Conservation (phyloP, 805 yeast species). For the Scheffersomyces stipitis region DNA sequence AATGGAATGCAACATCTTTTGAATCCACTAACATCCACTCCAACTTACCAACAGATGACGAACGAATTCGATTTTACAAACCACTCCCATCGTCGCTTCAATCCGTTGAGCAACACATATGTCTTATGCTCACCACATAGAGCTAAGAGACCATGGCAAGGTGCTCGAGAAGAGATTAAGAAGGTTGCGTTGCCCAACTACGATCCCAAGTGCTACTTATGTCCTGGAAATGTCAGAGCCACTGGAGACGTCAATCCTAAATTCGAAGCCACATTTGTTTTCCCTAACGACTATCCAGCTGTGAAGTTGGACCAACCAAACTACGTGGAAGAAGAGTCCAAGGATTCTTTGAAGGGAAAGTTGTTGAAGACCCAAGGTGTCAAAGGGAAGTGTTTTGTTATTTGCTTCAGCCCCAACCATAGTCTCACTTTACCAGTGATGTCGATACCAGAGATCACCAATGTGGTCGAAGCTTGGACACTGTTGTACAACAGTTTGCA, state of each 20-base stretch:
- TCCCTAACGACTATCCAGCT: slow-evolving; percentile 71
- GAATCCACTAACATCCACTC: slow-evolving; percentile 21
- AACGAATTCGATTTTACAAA: slow-evolving; percentile 48
- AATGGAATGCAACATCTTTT: slow-evolving; percentile 17
- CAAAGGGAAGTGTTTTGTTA: slow-evolving; percentile 66
- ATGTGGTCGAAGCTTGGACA: slow-evolving; percentile 64
- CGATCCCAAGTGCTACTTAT: slow-evolving; percentile 67
- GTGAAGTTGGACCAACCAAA: slow-evolving; percentile 59
- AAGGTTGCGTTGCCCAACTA: slow-evolving; percentile 48
- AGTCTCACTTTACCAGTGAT: slow-evolving; percentile 64
- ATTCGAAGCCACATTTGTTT: slow-evolving; percentile 57
- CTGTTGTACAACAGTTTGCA: slow-evolving; percentile 47
- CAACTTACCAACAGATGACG: slow-evolving; percentile 10
- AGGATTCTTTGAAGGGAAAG: slow-evolving; percentile 31
- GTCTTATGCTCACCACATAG: slow-evolving; percentile 76
- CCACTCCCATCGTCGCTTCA: slow-evolving; percentile 67
- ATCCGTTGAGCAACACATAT: slow-evolving; percentile 68
- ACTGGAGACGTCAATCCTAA: slow-evolving; percentile 59
- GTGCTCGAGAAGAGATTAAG: slow-evolving; percentile 57
- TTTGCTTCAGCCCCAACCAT: slow-evolving; percentile 73
- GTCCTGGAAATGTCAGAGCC: slow-evolving; percentile 70
- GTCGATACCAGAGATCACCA: slow-evolving; percentile 41
- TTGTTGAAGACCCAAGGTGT: slow-evolving; percentile 58
- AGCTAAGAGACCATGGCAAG: slow-evolving; percentile 80
- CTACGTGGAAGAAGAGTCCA: slow-evolving; percentile 21